A percentile compares a stretch with the other conserved stretches of the same genome.
phyloP scores from a whole-genome alignment of 1,284 basidiomycete genomes.

The Malassezia dermatis region DNA sequence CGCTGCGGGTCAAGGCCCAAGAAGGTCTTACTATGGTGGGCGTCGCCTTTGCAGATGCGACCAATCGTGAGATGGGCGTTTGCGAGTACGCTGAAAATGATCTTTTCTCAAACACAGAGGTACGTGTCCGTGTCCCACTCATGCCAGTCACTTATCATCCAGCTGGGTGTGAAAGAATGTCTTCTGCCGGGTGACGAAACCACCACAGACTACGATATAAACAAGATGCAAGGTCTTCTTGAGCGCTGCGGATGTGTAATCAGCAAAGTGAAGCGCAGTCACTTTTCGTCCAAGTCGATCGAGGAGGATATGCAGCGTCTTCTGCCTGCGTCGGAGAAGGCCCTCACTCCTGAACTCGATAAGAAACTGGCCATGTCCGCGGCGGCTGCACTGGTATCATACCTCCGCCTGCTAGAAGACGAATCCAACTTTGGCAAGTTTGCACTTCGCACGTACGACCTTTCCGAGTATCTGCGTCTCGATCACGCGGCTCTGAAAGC shows the following conservation, averaged over 20 bases:
- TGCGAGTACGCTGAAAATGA: constrained; percentile 91
- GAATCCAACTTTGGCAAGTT: constrained; percentile 71
- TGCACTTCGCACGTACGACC: constrained; percentile 72
- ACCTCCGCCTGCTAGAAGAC: constrained; percentile 73
- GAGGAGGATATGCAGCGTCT: constrained; percentile 75
- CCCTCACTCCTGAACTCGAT: constrained; percentile 57
- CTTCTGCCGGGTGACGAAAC: constrained; percentile 54
- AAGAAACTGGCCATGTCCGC: constrained; percentile 70
- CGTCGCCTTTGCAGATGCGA: constrained; percentile 54
- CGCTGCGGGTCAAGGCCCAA: constrained; percentile 65
- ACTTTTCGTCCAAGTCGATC: constrained; percentile 67
- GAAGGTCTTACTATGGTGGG: constrained; percentile 53
- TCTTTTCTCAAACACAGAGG: constrained; percentile 88
- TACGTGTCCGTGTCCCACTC: constrained; percentile 38
- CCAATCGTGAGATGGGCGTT: constrained; percentile 55
- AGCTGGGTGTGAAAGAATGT: constrained; percentile 92
- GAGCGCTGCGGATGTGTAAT: constrained; percentile 84
- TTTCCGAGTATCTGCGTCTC: constrained; percentile 87
- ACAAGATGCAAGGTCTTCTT: constrained; percentile 53
- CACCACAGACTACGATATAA: constrained; percentile 60
- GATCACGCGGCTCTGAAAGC: constrained; percentile 89
- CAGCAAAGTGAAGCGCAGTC: constrained; percentile 74
- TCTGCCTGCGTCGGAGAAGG: constrained; percentile 49
- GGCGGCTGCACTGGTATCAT: constrained; percentile 68
- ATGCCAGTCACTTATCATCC: constrained; percentile 75